A percentile compares a stretch with the other conserved stretches of the same genome.
phyloP scores from a whole-genome alignment of 805 yeast genomes.

The Metschnikowia drakensbergensis region DNA sequence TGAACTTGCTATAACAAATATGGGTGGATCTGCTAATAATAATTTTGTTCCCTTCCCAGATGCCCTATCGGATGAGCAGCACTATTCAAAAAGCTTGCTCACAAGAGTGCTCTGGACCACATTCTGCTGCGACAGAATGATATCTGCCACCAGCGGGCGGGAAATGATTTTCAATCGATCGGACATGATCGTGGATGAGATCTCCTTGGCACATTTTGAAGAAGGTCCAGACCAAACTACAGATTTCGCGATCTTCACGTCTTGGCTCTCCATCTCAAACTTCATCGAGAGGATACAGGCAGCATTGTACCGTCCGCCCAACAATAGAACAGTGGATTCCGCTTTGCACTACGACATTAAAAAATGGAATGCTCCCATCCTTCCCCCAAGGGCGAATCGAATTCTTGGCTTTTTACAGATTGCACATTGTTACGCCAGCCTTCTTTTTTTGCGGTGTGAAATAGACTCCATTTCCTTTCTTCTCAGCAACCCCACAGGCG shows the following conservation, averaged over 20 bases:
- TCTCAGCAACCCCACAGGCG: not conserved
- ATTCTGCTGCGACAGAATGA: constrained; percentile 3
- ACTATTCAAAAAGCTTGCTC: constrained; percentile 1
- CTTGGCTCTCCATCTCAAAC: not conserved
- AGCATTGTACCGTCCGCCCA: constrained; percentile 1
- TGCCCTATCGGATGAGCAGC: not conserved
- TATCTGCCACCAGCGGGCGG: constrained; percentile 3
- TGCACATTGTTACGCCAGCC: constrained; percentile 3
- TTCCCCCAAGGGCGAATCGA: not conserved
- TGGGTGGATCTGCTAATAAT: not conserved
- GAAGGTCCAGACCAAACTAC: constrained; percentile 1
- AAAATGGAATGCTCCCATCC: not conserved
- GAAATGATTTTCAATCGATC: constrained; percentile 4
- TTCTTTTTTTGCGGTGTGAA: constrained; percentile 2
- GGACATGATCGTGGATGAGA: constrained; percentile 2
- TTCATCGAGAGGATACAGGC: constrained; percentile 4
- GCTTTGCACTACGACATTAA: not conserved
- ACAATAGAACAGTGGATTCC: not conserved
- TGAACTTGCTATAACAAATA: constrained; percentile 4
- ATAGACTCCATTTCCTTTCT: constrained; percentile 4
- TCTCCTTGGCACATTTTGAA: not conserved
- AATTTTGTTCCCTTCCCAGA: not conserved
- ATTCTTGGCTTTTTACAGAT: not conserved
- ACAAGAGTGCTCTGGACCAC: constrained; percentile 4
- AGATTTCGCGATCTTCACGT: not conserved